A percentile compares a stretch with the other conserved stretches of the same genome.
Evolutionary conservation across 2,329 filamentous ascomycete genomes (phyloP).

Genomic region (Zalaria sp.): DNA sequence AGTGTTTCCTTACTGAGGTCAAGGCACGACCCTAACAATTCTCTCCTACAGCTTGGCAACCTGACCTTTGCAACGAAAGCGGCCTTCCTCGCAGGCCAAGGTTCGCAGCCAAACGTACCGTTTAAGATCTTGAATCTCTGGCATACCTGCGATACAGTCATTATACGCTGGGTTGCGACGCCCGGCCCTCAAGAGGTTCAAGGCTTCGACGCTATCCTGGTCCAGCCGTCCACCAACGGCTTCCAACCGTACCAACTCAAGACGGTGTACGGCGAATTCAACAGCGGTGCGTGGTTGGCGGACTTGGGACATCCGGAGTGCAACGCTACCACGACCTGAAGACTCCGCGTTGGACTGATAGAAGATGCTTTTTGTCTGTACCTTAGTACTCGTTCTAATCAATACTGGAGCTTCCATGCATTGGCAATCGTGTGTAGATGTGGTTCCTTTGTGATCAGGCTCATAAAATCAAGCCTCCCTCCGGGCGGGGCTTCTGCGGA

Average conservation of each 20-base stretch:
- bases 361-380: neutral
- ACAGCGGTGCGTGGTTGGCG: constrained; percentile 18
- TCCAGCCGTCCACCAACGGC: neutral
- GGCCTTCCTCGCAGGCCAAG: constrained; percentile 15
- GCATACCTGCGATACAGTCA: constrained; percentile 14
- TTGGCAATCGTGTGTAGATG: too few species aligned
- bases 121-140: constrained; percentile 16
- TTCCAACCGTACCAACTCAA: constrained; percentile 14
- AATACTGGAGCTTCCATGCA: too few species aligned
- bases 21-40: neutral
- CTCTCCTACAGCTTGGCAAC: constrained; percentile 8
- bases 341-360: neutral
- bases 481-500: too few species aligned
- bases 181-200: constrained; percentile 11
- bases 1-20: too few species aligned
- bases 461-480: too few species aligned
- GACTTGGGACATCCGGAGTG: neutral
- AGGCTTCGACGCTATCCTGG: constrained; percentile 7
- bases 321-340: neutral
- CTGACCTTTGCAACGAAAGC: neutral
- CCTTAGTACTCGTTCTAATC: too few species aligned
- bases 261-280: constrained; percentile 20
- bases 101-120: constrained; percentile 16
- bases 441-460: too few species aligned
- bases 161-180: constrained; percentile 16